Evolutionary conservation across 805 yeast species (phyloP), one percentile per base, ranked within the genome.

Genomic region (Zygosaccharomyces bisporus): DNA sequence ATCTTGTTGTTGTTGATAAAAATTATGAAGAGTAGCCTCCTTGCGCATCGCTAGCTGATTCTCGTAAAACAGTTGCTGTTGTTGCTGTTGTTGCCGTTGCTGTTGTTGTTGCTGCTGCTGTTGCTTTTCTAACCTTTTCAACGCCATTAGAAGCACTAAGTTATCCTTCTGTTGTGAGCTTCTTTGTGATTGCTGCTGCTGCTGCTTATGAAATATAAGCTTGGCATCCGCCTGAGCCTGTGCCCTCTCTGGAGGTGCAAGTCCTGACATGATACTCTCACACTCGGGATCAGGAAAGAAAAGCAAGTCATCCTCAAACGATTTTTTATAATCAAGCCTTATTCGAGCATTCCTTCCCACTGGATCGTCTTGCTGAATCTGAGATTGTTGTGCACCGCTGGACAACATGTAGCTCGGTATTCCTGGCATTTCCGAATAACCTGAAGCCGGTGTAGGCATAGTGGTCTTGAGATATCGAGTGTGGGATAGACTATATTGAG

Each of bases 251-350:
- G 16, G 16, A n/a, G 31, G n/a, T n/a, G 6, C 6, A n/a, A 27
- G 4, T 6, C 25, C 9, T 6, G 25, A 6, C 25, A 21, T 21
- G 6, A 3, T 13, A 17, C 20, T 10, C 17, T 23, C 30, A 17
- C n/a, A 16, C 34, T 40, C 43, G 21, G 47, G 45, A 17, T 61
- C 64, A 12, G 63, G 61, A 42, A 52, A 58, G 41, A 60, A 61
- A 21, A 54, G 36, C 5, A 55, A 51, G 41, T 61, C 66, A 47
- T 60, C 64, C 30, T 49, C 45, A 25, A 61, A 61, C 3, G 62
- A 53, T 37, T 60, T 61, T 45, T 55, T 58, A 39, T 47, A 50
- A 39, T 61, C 58, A 8, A 61, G 43, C 34, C 54, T 52, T 24
- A 49, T 36, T 44, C 64, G 54, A n/a, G 59, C 62, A 39, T 55